A percentile compares a stretch with the other conserved stretches of the same genome.
phyloP scores from a whole-genome alignment of 371 early-diverging fungal genomes.

The Mucor indicus region DNA sequence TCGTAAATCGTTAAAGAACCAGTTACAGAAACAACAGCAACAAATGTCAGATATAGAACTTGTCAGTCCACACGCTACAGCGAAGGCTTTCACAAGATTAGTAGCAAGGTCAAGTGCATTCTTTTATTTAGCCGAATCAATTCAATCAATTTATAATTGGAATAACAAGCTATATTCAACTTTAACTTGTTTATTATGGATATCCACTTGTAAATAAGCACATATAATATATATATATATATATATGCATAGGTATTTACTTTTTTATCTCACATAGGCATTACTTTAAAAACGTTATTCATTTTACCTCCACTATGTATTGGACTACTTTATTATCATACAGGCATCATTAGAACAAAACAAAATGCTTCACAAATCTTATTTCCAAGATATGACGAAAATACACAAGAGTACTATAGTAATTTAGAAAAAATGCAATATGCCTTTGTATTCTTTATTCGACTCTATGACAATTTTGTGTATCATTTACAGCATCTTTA shows the following conservation, averaged over 20 bases:
- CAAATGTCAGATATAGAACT: background rate
- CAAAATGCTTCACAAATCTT: slow-evolving; percentile 25
- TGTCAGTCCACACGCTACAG: slow-evolving; percentile 36
- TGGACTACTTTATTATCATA: slow-evolving; percentile 15
- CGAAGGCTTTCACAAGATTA: slow-evolving; percentile 38
- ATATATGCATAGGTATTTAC: background rate
- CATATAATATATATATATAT: background rate
- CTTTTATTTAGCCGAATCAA: slow-evolving; percentile 18
- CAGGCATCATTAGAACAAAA: slow-evolving; percentile 10
- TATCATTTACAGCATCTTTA: slow-evolving; percentile 30
- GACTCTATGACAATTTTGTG: slow-evolving; percentile 39
- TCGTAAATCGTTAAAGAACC: slow-evolving; percentile 22
- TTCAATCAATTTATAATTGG: slow-evolving; percentile 37
- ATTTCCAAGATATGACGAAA: slow-evolving; percentile 37
- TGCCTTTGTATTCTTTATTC: slow-evolving; percentile 28
- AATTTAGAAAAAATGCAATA: slow-evolving; percentile 38
- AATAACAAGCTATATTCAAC: slow-evolving; percentile 15
- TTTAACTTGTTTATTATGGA: slow-evolving; percentile 16
- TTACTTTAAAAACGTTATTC: slow-evolving; percentile 23
- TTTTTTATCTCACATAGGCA: slow-evolving; percentile 10
- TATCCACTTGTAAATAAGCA: slow-evolving; percentile 9
- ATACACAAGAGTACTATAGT: slow-evolving; percentile 28
- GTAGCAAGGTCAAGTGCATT: slow-evolving; percentile 39
- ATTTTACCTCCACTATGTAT: slow-evolving; percentile 24
- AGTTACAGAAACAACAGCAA: slow-evolving; percentile 12